A percentile compares a stretch with the other conserved stretches of the same genome.
phyloP scores from a whole-genome alignment of 495 filamentous ascomycete genomes.

The Aspergillus asperescens region DNA sequence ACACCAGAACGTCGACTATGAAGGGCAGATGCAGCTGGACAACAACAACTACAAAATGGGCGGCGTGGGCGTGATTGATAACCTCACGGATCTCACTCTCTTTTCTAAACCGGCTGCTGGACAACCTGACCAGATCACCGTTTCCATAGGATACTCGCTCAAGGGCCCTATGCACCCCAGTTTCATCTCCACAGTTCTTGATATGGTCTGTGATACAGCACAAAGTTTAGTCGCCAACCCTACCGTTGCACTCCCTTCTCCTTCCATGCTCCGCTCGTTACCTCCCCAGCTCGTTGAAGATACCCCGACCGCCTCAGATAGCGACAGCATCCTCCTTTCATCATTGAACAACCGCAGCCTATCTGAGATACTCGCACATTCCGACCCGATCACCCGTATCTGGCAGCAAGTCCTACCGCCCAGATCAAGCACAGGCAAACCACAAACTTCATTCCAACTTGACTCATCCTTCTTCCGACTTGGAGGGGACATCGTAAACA shows the following conservation, averaged over 20 bases:
- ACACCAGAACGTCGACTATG: conserved; percentile 44
- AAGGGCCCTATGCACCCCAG: conserved; percentile 38
- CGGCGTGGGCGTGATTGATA: conserved; percentile 45
- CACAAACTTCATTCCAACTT: conserved; percentile 33
- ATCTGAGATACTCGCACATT: conserved; percentile 43
- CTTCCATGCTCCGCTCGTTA: conserved; percentile 34
- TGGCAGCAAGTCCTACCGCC: conserved; percentile 49
- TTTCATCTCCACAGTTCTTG: conserved; percentile 42
- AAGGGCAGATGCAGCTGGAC: conserved; percentile 40
- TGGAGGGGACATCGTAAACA: conserved; percentile 49
- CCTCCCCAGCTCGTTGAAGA: conserved; percentile 30
- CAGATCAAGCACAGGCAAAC: conserved; percentile 12
- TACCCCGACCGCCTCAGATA: conserved; percentile 22
- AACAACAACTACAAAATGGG: conserved; percentile 46
- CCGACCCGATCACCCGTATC: conserved; percentile 41
- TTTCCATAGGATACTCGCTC: conserved; percentile 43
- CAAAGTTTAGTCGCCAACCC: conserved; percentile 44
- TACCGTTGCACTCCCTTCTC: conserved; percentile 38
- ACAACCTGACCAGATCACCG: conserved; percentile 35
- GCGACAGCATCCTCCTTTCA: conserved; percentile 25
- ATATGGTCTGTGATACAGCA: conserved; percentile 46
- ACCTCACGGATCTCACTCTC: conserved; percentile 47
- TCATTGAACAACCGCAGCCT: conserved; percentile 41
- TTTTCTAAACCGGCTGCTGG: conserved; percentile 37
- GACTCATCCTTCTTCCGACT: conserved; percentile 50